These are phyloP conservation scores for Ambrosia hybrid DNA, from an alignment of 140 eudicot genomes.

Conservation along the genomic window DNA sequence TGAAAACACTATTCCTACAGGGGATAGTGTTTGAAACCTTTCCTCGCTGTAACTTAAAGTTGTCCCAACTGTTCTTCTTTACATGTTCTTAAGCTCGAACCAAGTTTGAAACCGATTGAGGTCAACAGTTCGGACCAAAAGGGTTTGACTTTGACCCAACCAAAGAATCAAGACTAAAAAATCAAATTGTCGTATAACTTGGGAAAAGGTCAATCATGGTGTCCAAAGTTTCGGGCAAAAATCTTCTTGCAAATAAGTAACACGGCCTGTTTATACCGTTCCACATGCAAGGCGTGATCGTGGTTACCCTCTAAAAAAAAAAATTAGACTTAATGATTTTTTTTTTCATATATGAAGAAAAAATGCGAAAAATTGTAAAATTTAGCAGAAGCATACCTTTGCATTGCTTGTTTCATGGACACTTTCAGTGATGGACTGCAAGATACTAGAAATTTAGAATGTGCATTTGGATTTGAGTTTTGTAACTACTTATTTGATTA, in stretches of 20 bases:
- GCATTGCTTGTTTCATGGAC: slow-evolving; percentile 69
- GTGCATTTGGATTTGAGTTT: background rate
- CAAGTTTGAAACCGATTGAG: slow-evolving; percentile 34
- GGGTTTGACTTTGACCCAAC: slow-evolving; percentile 31
- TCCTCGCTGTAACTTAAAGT: slow-evolving; percentile 33
- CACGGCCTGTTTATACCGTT: slow-evolving; percentile 72
- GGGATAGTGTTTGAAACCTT: background rate
- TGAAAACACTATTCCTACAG: no score
- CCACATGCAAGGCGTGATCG: slow-evolving; percentile 71
- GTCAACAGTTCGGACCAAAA: slow-evolving; percentile 1
- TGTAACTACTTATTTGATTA: no score
- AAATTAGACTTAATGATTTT: background rate
- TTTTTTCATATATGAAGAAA: background rate
- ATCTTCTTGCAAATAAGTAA: slow-evolving; percentile 81
- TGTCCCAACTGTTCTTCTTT: slow-evolving; percentile 13
- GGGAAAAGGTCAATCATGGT: slow-evolving; percentile 55
- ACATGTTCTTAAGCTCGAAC: slow-evolving; percentile 9
- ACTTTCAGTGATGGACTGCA: slow-evolving; percentile 69
- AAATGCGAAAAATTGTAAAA: background rate
- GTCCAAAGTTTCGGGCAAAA: slow-evolving; percentile 64
- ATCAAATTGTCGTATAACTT: slow-evolving; percentile 44
- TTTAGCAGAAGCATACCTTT: slow-evolving; percentile 39
- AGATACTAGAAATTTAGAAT: background rate
- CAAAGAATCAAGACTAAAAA: slow-evolving; percentile 46
- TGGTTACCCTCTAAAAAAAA: slow-evolving; percentile 48